phyloP scores from a whole-genome alignment of 441 rosid genomes.

The Corymbia calophylla region DNA sequence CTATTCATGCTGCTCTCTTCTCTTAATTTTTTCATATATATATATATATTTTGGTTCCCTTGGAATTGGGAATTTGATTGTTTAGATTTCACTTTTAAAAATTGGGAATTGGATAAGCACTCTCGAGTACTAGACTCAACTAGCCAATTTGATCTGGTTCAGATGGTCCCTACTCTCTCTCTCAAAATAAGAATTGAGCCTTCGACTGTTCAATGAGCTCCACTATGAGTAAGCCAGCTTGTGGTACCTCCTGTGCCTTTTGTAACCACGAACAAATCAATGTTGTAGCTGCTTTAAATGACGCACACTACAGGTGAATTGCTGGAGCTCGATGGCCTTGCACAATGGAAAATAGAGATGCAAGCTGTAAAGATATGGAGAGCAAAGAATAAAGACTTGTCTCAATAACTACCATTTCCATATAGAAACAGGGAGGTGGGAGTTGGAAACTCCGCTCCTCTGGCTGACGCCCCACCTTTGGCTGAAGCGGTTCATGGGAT shows the following conservation, averaged over 20 bases:
- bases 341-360: not conserved
- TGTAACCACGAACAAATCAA: not conserved
- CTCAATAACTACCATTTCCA: accelerated
- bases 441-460: not conserved
- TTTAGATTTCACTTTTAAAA: too few relatives aligned
- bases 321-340: not conserved
- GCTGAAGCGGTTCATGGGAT: not conserved
- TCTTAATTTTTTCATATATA: too few relatives aligned
- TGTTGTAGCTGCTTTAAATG: not conserved
- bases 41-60: too few relatives aligned
- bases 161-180: too few relatives aligned
- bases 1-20: too few relatives aligned
- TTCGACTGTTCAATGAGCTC: not conserved
- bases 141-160: too few relatives aligned
- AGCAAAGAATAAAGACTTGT: not conserved
- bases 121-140: too few relatives aligned
- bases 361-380: not conserved
- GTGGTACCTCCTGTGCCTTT: not conserved
- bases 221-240: not conserved
- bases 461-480: not conserved
- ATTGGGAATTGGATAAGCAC: too few relatives aligned
- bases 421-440: not conserved
- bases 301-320: not conserved
- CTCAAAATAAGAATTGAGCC: too few relatives aligned
- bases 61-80: too few relatives aligned